Evolutionary conservation across 148 eudicot genomes (phyloP).

Genomic region (Pharnaceum exiguum): DNA sequence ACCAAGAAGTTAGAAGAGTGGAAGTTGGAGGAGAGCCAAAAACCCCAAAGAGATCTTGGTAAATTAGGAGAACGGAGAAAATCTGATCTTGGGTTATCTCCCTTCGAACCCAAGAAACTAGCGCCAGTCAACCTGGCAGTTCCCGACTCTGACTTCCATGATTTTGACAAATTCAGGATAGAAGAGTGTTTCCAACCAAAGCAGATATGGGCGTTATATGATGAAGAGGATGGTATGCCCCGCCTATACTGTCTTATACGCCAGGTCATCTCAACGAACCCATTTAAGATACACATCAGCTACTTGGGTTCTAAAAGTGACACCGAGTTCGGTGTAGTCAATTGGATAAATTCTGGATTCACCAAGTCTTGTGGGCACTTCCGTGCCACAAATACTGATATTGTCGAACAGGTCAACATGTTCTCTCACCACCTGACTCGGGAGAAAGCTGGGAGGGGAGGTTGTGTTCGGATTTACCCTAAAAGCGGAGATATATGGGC

Average conservation of each 20-base stretch:
- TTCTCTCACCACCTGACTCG: conserved; percentile 72
- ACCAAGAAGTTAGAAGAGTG: conserved; percentile 57
- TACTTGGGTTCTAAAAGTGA: conserved; percentile 87
- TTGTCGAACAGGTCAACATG: conserved; percentile 83
- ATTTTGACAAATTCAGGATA: conserved; percentile 87
- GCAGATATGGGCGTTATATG: conserved; percentile 98
- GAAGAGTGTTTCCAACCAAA: conserved; percentile 91
- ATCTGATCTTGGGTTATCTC: conserved; percentile 15
- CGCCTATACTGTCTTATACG: conserved; percentile 93
- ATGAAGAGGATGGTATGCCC: conserved; percentile 99
- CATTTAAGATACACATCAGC: conserved; percentile 78
- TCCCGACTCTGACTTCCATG: conserved; percentile 96
- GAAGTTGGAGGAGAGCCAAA: conserved; percentile 33
- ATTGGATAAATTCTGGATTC: conserved; percentile 78
- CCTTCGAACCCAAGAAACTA: conserved; percentile 40
- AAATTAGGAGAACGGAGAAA: conserved; percentile 34
- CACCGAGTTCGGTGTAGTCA: conserved; percentile 71
- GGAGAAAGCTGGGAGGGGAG: conserved; percentile 91
- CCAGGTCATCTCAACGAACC: conserved; percentile 64
- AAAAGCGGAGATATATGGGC: conserved; percentile 93
- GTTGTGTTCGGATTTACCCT: conserved; percentile 79
- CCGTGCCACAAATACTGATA: conserved; percentile 63
- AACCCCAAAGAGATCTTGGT: conserved; percentile 20
- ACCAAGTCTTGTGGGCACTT: conserved; percentile 95
- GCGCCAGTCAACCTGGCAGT: conserved; percentile 69